Base-by-base conservation (phyloP, 352 stramenopile species). In the Phytophthora chlamydospora region DNA sequence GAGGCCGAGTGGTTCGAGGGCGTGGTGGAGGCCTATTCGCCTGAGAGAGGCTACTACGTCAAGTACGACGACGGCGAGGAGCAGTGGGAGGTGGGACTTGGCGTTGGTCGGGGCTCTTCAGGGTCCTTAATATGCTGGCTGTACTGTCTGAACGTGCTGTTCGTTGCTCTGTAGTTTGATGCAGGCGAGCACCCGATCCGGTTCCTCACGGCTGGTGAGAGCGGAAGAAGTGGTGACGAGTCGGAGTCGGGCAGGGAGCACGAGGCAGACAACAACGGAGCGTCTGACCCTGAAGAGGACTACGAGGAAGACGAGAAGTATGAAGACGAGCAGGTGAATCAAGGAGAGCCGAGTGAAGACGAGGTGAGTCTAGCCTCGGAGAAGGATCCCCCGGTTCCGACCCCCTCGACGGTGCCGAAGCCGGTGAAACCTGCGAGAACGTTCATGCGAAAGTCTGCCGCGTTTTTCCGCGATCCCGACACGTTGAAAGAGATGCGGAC, bases 41-140 rank as follows among this genome's bases (percentile, higher is more conserved):
- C 49, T 1, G 57, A 72, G 13, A 69, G 46, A 27, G 80, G 83
- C 14, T 89, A 82, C 49, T 88, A 78, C 52, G 66, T 92, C n/a
- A 54, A 75, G 48, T 92, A 92, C 42, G 80, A 89, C 45, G 84
- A 93, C 54, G 80, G 84, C 29, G 81, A 93, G 46, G 71, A 89
- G 63, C 84, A 90, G 54, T 93, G 84, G 84, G 84, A 93, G 78
- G 69, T 71, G 24, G 14, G 41, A 10, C 24, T 4, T 29, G 41
- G 33, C 14, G 3, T 17, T 41, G 33, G 7, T 2, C 19, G 24
- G 8, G 24, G n/a, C n/a, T n/a, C n/a, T n/a, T n/a, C n/a, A n/a
- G n/a, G n/a, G n/a, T n/a, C n/a, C n/a, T n/a, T n/a, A n/a, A n/a
- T n/a, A 29, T 48, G 40, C 31, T 52, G 10, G 53, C 17, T 40